Percentiles rank a stretch among this genome's conserved stretches.
Evolutionary conservation across 179 eudicot species (phyloP).

Genomic region (Camellia oleifera): DNA sequence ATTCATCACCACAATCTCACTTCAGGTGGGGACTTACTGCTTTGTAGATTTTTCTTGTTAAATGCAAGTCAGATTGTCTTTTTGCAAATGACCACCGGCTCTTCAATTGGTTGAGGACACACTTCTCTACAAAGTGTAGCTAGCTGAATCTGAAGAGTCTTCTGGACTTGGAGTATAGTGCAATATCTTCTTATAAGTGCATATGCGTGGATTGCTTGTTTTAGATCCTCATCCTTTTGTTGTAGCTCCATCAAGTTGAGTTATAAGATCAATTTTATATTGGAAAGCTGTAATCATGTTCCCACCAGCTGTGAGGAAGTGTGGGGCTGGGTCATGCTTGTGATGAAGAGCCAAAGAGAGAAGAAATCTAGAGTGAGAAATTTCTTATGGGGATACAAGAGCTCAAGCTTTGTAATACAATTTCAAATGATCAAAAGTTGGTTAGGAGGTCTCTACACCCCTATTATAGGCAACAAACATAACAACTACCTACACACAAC

Average conservation of each 20-base stretch:
- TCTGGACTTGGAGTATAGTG: neutral
- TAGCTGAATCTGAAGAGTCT: neutral
- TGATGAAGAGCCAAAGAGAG: too few relatives aligned
- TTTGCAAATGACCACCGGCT: neutral
- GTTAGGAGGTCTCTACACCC: too few relatives aligned
- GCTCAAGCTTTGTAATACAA: too few relatives aligned
- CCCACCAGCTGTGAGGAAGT: neutral
- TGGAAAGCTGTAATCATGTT: neutral
- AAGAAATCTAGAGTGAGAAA: too few relatives aligned
- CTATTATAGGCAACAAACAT: too few relatives aligned
- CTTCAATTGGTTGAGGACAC: neutral
- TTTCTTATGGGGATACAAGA: too few relatives aligned
- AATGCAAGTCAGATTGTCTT: neutral
- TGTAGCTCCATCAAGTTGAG: constrained; percentile 7
- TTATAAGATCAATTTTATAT: neutral
- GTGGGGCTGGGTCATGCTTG: constrained; percentile 5
- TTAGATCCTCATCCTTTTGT: neutral
- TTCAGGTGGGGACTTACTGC: neutral
- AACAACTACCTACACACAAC: too few relatives aligned
- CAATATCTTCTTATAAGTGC: neutral
- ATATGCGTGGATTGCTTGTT: neutral
- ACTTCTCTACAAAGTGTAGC: neutral
- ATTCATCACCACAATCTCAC: neutral
- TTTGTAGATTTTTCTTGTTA: neutral
- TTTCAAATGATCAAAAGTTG: too few relatives aligned